phyloP scores from a whole-genome alignment of 495 filamentous ascomycete species.

The Neurospora tetraspora region DNA sequence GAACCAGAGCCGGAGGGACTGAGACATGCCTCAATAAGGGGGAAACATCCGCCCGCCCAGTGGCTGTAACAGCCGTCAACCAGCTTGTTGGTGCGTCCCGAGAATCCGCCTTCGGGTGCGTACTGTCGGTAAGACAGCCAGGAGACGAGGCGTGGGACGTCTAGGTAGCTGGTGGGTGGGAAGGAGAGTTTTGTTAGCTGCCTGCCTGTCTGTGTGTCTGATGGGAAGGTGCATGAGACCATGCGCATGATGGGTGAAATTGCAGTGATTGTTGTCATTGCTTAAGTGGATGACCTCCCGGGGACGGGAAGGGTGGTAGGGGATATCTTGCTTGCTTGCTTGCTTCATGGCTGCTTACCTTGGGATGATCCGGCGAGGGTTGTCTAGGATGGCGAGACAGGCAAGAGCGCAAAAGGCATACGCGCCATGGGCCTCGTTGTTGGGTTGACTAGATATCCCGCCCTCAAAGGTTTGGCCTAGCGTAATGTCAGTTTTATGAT shows the following conservation, averaged over 20 bases:
- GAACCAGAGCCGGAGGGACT: slow-evolving; percentile 8
- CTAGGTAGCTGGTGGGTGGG: slow-evolving; percentile 50
- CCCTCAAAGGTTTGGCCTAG: slow-evolving; percentile 90
- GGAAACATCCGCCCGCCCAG: slow-evolving; percentile 93
- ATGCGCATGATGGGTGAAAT: not conserved
- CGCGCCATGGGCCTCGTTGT: slow-evolving; percentile 85
- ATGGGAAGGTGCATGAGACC: not conserved
- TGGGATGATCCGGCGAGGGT: slow-evolving; percentile 59
- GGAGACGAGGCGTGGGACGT: slow-evolving; percentile 63
- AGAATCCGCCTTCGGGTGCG: slow-evolving; percentile 82
- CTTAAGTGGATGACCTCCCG: not conserved
- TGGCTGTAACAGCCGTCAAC: slow-evolving; percentile 97
- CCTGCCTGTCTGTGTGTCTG: not conserved
- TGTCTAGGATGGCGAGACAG: slow-evolving; percentile 70
- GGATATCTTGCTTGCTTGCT: not conserved
- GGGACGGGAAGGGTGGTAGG: not conserved
- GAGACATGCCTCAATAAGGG: slow-evolving; percentile 75
- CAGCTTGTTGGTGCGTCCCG: slow-evolving; percentile 93
- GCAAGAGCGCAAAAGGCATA: slow-evolving; percentile 94
- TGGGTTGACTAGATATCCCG: slow-evolving; percentile 74
- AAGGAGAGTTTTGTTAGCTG: not conserved
- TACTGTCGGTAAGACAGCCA: slow-evolving; percentile 89
- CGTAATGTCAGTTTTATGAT: not conserved
- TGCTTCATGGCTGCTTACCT: slow-evolving; percentile 35
- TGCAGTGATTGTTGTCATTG: slow-evolving; percentile 8